phyloP scores from a whole-genome alignment of 306 rosid genomes.

The Cucurbita ficifolia region DNA sequence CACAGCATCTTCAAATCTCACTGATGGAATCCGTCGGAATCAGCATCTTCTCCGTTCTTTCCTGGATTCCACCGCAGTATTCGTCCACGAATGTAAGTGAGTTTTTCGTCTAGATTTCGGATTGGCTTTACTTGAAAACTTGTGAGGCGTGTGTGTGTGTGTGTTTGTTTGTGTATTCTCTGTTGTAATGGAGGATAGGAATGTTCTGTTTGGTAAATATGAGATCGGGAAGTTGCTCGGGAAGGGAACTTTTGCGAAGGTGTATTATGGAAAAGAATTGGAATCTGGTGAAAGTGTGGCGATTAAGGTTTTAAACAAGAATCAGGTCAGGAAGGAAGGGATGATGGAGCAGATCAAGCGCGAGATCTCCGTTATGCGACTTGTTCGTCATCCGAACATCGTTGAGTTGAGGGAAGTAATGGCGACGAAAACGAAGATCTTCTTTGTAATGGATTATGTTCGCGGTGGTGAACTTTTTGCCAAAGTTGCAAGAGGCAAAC shows the following conservation, averaged over 20 bases:
- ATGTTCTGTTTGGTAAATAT: slow-evolving; percentile 37
- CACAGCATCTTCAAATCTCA: not conserved
- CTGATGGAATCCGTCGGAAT: slow-evolving; percentile 14
- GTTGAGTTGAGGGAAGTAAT: slow-evolving; percentile 59
- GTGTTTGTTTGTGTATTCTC: not conserved
- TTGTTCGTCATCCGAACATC: slow-evolving; percentile 61
- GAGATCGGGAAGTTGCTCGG: slow-evolving; percentile 61
- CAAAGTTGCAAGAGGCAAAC: slow-evolving; percentile 45
- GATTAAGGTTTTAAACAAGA: slow-evolving; percentile 48
- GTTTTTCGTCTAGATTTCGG: not conserved
- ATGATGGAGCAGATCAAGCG: slow-evolving; percentile 77
- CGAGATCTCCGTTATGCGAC: slow-evolving; percentile 51
- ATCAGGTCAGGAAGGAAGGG: slow-evolving; percentile 43
- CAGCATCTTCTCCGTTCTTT: slow-evolving; percentile 14
- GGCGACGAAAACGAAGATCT: slow-evolving; percentile 69
- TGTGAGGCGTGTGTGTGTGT: not conserved
- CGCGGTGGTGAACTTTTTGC: slow-evolving; percentile 75
- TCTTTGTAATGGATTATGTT: slow-evolving; percentile 62
- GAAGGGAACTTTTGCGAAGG: slow-evolving; percentile 74
- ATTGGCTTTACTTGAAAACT: not conserved
- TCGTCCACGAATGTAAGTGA: not conserved
- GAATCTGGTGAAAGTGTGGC: slow-evolving; percentile 54
- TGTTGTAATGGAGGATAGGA: slow-evolving; percentile 32
- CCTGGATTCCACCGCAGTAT: slow-evolving; percentile 20
- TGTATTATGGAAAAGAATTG: slow-evolving; percentile 38